Conservation (phyloP, 2,329 filamentous ascomycete species). For the Torrubiellomyces zombiae region DNA sequence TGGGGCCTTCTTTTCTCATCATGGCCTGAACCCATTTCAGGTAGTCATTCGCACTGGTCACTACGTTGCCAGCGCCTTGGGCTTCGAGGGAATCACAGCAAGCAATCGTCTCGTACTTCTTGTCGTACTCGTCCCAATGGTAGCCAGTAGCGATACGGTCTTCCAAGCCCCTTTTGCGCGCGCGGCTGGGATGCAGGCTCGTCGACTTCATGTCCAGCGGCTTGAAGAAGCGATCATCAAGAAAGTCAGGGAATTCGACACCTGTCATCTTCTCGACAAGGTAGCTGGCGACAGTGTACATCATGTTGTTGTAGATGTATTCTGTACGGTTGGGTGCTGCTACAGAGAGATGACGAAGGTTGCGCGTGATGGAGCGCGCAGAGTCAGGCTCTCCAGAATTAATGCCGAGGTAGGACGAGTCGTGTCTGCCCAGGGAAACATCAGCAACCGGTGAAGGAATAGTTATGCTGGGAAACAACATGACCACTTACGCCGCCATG, state of each 20-base stretch:
- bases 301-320: constrained; percentile 13
- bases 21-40: constrained; percentile 13
- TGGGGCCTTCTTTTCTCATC: constrained; percentile 8
- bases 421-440: constrained; percentile 6
- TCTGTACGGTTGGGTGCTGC: constrained; percentile 8
- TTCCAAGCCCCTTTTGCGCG: constrained; percentile 6
- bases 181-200: constrained; percentile 8
- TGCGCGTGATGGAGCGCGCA: constrained; percentile 10
- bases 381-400: constrained; percentile 7
- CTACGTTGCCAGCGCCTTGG: constrained; percentile 13
- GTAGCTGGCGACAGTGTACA: constrained; percentile 12
- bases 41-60: constrained; percentile 13
- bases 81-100: constrained; percentile 9
- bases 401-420: constrained; percentile 9
- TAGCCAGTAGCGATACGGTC: constrained; percentile 8
- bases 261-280: constrained; percentile 8
- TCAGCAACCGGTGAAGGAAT: neutral
- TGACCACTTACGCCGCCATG: constrained; percentile 7
- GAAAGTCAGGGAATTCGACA: constrained; percentile 8
- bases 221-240: constrained; percentile 8
- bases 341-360: constrained; percentile 11
- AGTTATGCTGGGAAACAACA: neutral
- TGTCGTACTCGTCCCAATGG: constrained; percentile 5
- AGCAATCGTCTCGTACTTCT: constrained; percentile 2
- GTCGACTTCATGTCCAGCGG: constrained; percentile 11